Evolutionary conservation across 768 basidiomycete species (phyloP).

Genomic region (Russula earlei): DNA sequence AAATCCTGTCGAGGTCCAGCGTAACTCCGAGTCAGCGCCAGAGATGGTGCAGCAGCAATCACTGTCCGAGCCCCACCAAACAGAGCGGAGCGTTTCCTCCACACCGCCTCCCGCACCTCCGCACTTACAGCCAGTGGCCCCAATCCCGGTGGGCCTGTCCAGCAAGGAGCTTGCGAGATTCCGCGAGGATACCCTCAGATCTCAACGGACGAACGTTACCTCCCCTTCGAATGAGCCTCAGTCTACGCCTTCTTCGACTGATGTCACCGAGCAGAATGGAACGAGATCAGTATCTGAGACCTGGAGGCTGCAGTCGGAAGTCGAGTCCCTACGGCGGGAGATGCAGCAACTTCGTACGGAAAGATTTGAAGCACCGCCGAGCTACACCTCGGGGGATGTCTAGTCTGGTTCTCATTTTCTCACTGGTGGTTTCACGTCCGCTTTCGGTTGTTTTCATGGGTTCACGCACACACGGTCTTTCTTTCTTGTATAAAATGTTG

Average conservation of each 20-base stretch:
- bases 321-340: constrained; percentile 23
- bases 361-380: not conserved
- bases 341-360: constrained; percentile 24
- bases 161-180: constrained; percentile 10
- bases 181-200: not conserved
- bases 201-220: not conserved
- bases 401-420: not conserved
- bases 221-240: not conserved
- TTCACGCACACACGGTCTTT: too few species aligned
- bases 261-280: not conserved
- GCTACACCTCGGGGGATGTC: not conserved
- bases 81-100: too few species aligned
- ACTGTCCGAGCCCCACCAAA: not conserved
- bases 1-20: not conserved
- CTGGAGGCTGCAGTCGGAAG: constrained; percentile 19
- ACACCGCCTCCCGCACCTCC: not conserved
- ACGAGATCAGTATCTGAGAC: not conserved
- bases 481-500: too few species aligned
- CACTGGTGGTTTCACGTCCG: not conserved
- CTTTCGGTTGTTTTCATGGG: too few species aligned
- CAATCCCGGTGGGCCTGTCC: not conserved
- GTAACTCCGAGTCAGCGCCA: not conserved
- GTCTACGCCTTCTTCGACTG: not conserved
- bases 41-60: not conserved
- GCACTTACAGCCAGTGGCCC: not conserved